Evolutionary conservation across 768 basidiomycete genomes (phyloP).

Genomic region (Lactifluus rugatus): DNA sequence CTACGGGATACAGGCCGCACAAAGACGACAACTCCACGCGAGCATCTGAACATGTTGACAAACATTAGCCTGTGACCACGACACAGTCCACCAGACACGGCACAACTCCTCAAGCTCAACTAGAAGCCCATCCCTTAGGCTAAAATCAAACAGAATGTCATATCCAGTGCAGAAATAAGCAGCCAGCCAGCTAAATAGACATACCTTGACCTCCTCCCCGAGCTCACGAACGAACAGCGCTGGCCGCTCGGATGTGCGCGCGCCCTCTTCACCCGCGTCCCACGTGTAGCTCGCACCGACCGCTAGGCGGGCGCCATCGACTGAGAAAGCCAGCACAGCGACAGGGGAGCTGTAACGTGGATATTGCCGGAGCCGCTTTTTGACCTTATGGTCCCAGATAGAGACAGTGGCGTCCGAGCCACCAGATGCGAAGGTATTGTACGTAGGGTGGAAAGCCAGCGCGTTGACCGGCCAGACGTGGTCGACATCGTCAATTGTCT

Average conservation of each 20-base stretch:
- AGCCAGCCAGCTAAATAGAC: constrained; percentile 14
- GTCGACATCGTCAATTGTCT: constrained; percentile 82
- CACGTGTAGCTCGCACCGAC: constrained; percentile 84
- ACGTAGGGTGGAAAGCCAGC: constrained; percentile 88
- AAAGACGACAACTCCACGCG: neutral
- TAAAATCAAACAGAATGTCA: neutral
- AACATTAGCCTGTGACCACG: neutral
- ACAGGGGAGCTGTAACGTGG: constrained; percentile 68
- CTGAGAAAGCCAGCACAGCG: constrained; percentile 74
- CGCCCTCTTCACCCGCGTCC: constrained; percentile 75
- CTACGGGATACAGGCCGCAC: neutral
- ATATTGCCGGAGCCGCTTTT: constrained; percentile 89
- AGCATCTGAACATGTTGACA: neutral
- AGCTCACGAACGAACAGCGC: constrained; percentile 51
- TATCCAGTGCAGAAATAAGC: neutral
- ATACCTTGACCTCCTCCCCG: constrained; percentile 72
- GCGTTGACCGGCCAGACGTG: constrained; percentile 96
- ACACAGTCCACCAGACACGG: neutral
- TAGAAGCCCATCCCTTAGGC: constrained; percentile 12
- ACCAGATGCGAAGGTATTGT: constrained; percentile 91
- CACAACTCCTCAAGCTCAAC: neutral
- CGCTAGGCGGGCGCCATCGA: constrained; percentile 72
- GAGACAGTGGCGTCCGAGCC: constrained; percentile 92
- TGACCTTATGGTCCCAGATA: constrained; percentile 95
- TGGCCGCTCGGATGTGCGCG: constrained; percentile 53